Evolutionary conservation across 2,329 filamentous ascomycete species (phyloP).

Genomic region (Colletotrichum scovillei): DNA sequence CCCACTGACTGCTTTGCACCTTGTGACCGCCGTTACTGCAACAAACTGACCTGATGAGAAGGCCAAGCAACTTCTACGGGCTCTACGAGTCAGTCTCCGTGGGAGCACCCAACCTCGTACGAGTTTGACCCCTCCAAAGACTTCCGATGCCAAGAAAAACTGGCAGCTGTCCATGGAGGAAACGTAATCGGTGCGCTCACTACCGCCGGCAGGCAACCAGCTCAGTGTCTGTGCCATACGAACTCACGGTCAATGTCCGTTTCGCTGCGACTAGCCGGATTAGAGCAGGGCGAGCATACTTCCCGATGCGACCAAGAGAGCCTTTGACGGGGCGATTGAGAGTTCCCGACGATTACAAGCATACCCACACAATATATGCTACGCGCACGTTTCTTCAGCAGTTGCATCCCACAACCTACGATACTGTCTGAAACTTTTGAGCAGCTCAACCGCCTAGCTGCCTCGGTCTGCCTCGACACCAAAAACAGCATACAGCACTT

Average conservation of each 20-base stretch:
- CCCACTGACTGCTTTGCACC: neutral
- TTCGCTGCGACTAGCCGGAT: neutral
- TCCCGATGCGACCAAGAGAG: neutral
- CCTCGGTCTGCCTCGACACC: neutral
- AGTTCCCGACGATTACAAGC: neutral
- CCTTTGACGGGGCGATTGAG: neutral
- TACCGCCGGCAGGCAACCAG: neutral
- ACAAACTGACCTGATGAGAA: neutral
- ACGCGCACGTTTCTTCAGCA: neutral
- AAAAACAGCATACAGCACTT: neutral
- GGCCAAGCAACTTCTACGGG: constrained; percentile 4
- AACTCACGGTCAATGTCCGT: constrained; percentile 9
- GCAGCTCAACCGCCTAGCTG: neutral
- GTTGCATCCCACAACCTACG: neutral
- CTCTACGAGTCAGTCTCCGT: constrained; percentile 25
- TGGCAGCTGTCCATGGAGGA: constrained; percentile 14
- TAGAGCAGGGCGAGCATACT: neutral
- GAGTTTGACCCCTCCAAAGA: constrained; percentile 17
- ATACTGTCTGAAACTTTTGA: neutral
- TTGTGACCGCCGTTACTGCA: neutral
- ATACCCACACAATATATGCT: neutral
- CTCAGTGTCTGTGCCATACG: neutral
- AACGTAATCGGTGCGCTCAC: constrained; percentile 16
- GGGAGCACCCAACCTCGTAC: constrained; percentile 26
- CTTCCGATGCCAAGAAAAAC: constrained; percentile 30